Evolutionary conservation across 257 asterid genomes (phyloP), one percentile per base, ranked within the genome.

Genomic region (Gentiana macrophylla): DNA sequence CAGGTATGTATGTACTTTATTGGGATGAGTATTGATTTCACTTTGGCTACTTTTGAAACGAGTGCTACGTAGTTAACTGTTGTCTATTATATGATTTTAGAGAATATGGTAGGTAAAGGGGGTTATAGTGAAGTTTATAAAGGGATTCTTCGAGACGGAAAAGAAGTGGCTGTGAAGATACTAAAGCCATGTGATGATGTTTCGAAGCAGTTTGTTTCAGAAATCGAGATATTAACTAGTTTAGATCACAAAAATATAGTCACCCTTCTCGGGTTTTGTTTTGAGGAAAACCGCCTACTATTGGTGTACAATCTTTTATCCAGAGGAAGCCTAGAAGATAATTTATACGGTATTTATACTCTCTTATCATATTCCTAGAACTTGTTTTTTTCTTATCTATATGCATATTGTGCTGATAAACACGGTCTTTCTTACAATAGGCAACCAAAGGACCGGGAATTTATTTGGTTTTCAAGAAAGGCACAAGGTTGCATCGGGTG

Each of bases 281-380:
- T 74, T 59, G 95, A 82, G 77, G 81, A 80, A 41, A 72, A 75
- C 68, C 71, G 58, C 64, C 69, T 80, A 48, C 79, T 86, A 56
- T 60, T 90, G 78, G 98, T 86, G 48, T 90, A 90, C 71, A 78
- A 90, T 69, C 83, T 90, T 69, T 70, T 90, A 53, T 76, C 94
- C 52, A 79, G 81, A 72, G 98, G 98, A 64, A 84, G 95, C 82
- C 74, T 90, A 67, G 96, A 90, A 74, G 96, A 90, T 65, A 82
- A 76, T 80, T 90, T 90, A 56, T 91, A 84, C 53, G 94, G 96
- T 90, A 79, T 32, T 56, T 13, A 56, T 35, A 47, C 32, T 50
- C 51, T 71, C 49, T 57, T 67, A 5, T 41, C 53, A 56, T 67
- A 52, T 24, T 61, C 62, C 37, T 51, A 8, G 38, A 59, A 55